Evolutionary conservation across 345 rosid species (phyloP), one percentile per base, ranked within the genome.

Genomic region (Punica granatum): DNA sequence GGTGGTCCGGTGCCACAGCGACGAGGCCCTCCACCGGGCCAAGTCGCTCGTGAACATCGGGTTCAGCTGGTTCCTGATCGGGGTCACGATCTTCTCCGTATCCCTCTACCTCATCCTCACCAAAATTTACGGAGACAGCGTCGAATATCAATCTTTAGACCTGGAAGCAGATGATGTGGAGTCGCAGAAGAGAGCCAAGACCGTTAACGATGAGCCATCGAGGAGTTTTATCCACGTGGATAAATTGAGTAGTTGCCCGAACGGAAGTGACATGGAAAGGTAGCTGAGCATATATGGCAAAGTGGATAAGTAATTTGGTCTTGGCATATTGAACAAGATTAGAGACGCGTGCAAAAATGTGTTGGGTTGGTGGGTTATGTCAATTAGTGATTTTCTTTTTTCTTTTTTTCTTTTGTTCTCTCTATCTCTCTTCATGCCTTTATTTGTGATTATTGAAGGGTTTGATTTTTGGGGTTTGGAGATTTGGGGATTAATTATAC

Each of bases 1-100:
- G 23, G 89, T 87, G 73, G 87, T 88, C 30, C 74, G 88, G 36
- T 92, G 98, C 74, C 74, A 80, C 36, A 73, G 66, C n/a, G 74
- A 70, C 13, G 83, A 78, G 36, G 83, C 84, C 5, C 78, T 85
- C 0, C 83, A 83, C 49, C 72, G 98, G 58, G 97, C 97, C 28
- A 86, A 84, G 71, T 80, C 98, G 25, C 74, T 89, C 58, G 90
- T 92, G 5, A 89, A 86, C 67, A 79, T 92, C 60, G 81, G 77
- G 44, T 89, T 92, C 71, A 81, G 92, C 67, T 84, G 82, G 93
- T 68, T 74, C 58, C 67, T 86, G 75, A 79, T 87, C 43, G 73
- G 44, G 1, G 43, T 83, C 33, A 70, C 82, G 34, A 67, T 77
- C 68, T 80, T 82, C 70, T 71, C 78, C 15, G 65, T 87, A 72